Percentiles rank a stretch among this genome's conserved stretches.
phyloP scores from a whole-genome alignment of 306 rosid genomes.

The Prunus dulcis region DNA sequence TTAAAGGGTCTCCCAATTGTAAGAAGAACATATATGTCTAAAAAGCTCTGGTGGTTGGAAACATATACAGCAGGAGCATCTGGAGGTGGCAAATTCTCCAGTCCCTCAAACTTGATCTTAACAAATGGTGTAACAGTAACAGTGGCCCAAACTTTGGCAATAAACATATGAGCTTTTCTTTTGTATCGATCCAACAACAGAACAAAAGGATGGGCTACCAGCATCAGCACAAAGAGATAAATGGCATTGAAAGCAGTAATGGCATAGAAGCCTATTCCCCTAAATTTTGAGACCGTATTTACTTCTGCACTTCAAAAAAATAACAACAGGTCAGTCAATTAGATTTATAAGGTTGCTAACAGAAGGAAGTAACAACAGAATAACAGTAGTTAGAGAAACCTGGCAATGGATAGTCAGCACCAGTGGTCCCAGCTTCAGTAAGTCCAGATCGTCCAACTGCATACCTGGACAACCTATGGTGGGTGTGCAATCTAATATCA shows the following conservation, averaged over 20 bases:
- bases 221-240: conserved; percentile 64
- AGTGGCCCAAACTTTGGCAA: conserved; percentile 85
- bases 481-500: conserved; percentile 24
- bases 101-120: conserved; percentile 63
- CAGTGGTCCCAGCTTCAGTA: conserved; percentile 50
- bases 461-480: conserved; percentile 29
- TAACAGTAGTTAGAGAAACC: conserved; percentile 42
- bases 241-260: conserved; percentile 57
- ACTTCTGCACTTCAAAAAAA: conserved; percentile 49
- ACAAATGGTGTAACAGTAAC: conserved; percentile 62
- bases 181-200: conserved; percentile 60
- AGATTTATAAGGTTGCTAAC: neutral
- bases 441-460: conserved; percentile 58
- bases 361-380: neutral
- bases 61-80: conserved; percentile 87
- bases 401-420: conserved; percentile 40
- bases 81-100: conserved; percentile 79
- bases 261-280: conserved; percentile 69
- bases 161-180: conserved; percentile 59
- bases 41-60: conserved; percentile 96
- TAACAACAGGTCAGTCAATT: neutral
- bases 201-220: conserved; percentile 70
- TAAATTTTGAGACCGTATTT: conserved; percentile 55
- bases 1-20: conserved; percentile 84
- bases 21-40: conserved; percentile 83